Conservation (phyloP, 805 yeast species). For the Starmerella powellii region DNA sequence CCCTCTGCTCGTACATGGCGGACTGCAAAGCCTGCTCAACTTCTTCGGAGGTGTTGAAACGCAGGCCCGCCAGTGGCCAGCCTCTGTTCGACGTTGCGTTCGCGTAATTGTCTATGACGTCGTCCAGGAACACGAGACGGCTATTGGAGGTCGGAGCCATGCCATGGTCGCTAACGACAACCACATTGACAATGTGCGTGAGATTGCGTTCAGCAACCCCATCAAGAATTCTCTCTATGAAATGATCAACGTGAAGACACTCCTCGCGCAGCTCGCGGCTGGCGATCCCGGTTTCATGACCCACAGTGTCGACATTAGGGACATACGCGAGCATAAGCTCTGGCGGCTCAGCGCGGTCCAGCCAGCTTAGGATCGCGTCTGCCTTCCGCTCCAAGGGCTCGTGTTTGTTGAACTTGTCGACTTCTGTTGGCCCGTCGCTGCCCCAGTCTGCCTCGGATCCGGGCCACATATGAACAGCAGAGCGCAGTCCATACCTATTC, state of each 20-base stretch:
- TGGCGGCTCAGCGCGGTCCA: conserved; percentile 54
- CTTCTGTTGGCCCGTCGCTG: conserved; percentile 40
- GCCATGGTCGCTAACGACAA: conserved; percentile 83
- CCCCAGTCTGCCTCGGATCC: conserved; percentile 66
- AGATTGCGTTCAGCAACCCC: conserved; percentile 47
- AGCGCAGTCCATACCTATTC: conserved; percentile 41
- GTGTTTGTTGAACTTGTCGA: conserved; percentile 52
- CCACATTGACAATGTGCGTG: conserved; percentile 52
- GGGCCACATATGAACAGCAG: conserved; percentile 95
- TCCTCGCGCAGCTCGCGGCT: conserved; percentile 48
- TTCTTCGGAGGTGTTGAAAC: conserved; percentile 39
- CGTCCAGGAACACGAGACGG: conserved; percentile 60
- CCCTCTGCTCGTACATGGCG: neutral
- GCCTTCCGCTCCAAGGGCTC: conserved; percentile 49
- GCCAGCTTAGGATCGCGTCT: conserved; percentile 49
- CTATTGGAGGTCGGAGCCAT: conserved; percentile 77
- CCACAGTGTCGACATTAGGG: conserved; percentile 69
- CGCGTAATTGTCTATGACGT: conserved; percentile 40
- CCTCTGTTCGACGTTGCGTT: conserved; percentile 58
- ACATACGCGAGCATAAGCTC: conserved; percentile 67
- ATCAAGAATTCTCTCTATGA: conserved; percentile 39
- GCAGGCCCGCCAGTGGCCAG: conserved; percentile 73
- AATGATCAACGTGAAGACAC: conserved; percentile 51
- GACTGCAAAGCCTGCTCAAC: conserved; percentile 25
- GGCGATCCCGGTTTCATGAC: conserved; percentile 58